Conservation (phyloP, 225 moss, liverwort and hornwort genomes). For the Polytrichum commune region DNA sequence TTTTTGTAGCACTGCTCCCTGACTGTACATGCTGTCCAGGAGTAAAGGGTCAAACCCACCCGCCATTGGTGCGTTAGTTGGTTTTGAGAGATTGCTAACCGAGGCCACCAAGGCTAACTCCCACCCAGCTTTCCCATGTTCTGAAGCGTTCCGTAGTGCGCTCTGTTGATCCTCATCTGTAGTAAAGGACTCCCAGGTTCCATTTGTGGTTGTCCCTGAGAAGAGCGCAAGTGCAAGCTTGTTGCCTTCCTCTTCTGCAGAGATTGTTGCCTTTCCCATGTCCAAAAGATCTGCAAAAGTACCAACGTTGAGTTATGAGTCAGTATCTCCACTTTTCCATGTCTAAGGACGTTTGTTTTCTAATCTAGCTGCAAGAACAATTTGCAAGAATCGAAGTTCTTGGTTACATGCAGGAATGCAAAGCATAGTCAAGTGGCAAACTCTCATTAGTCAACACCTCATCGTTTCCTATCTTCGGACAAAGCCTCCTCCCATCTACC, state of each 20-base stretch:
- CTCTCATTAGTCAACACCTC: too few relatives aligned
- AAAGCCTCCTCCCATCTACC: too few relatives aligned
- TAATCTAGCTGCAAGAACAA: too few relatives aligned
- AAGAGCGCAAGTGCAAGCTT: constrained; percentile 88
- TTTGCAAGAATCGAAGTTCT: too few relatives aligned
- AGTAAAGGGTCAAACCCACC: constrained; percentile 91
- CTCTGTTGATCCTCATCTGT: constrained; percentile 34
- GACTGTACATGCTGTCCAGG: constrained; percentile 91
- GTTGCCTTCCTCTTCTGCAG: constrained; percentile 68
- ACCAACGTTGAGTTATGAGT: neutral
- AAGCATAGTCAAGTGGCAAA: too few relatives aligned
- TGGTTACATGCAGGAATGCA: too few relatives aligned
- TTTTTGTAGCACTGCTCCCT: constrained; percentile 70
- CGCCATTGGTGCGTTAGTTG: constrained; percentile 55
- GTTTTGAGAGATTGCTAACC: constrained; percentile 73
- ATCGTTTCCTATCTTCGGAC: too few relatives aligned
- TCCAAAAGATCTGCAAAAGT: constrained; percentile 63
- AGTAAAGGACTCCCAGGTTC: constrained; percentile 72
- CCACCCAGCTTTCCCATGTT: constrained; percentile 82
- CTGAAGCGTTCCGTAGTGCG: constrained; percentile 21
- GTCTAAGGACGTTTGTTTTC: too few relatives aligned
- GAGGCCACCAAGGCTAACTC: constrained; percentile 90
- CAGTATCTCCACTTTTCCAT: too few relatives aligned
- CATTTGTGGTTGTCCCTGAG: constrained; percentile 48
- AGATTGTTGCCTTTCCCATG: constrained; percentile 64